Evolutionary conservation across 352 stramenopile species (phyloP), one percentile per base, ranked within the genome.

Genomic region (Phytophthora europaea): DNA sequence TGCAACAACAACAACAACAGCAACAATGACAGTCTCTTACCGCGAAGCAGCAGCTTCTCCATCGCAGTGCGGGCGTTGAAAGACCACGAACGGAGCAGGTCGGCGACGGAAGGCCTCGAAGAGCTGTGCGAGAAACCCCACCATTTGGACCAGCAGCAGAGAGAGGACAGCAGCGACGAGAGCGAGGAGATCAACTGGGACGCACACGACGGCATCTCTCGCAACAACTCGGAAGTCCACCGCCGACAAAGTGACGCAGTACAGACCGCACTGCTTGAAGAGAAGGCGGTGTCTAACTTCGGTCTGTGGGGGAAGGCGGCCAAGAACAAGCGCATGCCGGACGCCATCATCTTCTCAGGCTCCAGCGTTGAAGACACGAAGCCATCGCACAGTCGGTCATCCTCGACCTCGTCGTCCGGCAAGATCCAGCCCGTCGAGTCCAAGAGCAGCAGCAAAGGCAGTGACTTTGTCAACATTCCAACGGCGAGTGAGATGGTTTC

Each of bases 31-130:
- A 79, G 22, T 26, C 20, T 51, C 18, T 58, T 77, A 55, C 61
- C 90, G 23, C 73, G 83, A 45, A 81, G 85, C n/a, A 87, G 79
- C 57, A 92, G 85, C 50, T 92, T 91, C 53, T 86, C 82, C 18
- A 89, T 92, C 61, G 85, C 83, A 4, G 78, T 83, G 28, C 75
- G 81, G 52, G 78, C 75, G 2, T 57, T 90, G 36, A 81, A 87
- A 53, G 79, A 90, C 20, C 64, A 90, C 12, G 83, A 83, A 2
- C 70, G 80, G n/a, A 57, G 73, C 12, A 73, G 75, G 1, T 80
- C 75, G 6, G 61, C 55, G 1, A 80, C 69, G 6, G 65, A 70
- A 53, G 47, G 62, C n/a, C 59, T 76, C 0, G 65, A 26, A 16
- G 61, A 73, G 23, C 53, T 76, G 23, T 70, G 62, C 64, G 65